Conservation (phyloP, 768 basidiomycete genomes). For the Lactarius sp. region DNA sequence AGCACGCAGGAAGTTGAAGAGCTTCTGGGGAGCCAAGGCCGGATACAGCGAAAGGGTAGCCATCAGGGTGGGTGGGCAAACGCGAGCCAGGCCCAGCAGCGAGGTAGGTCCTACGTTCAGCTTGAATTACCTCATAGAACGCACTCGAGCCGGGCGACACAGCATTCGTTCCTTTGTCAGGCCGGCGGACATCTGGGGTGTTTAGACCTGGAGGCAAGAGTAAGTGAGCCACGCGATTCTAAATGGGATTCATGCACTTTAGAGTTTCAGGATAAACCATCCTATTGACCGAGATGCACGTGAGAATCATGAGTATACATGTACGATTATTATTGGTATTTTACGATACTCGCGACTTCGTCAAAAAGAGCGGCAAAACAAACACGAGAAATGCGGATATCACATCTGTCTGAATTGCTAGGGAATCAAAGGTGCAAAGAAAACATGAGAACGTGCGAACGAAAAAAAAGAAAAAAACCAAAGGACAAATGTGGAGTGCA, state of each 20-base stretch:
- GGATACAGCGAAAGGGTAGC: slow-evolving; percentile 1
- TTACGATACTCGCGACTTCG: slow-evolving; percentile 10
- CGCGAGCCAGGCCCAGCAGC: slow-evolving; percentile 9
- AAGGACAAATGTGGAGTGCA: too few relatives aligned
- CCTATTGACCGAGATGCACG: not conserved
- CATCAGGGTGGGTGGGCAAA: slow-evolving; percentile 16
- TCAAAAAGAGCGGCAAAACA: slow-evolving; percentile 1
- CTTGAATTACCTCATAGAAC: not conserved
- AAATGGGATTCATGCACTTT: not conserved
- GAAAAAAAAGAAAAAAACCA: slow-evolving; percentile 1
- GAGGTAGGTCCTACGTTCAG: slow-evolving; percentile 9
- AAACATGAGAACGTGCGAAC: not conserved
- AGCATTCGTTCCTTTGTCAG: slow-evolving; percentile 43
- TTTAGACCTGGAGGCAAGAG: slow-evolving; percentile 41
- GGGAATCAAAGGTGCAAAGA: not conserved
- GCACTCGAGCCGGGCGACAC: not conserved
- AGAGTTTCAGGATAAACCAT: not conserved
- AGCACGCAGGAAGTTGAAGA: slow-evolving; percentile 73
- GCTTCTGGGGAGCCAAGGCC: slow-evolving; percentile 39
- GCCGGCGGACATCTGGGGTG: slow-evolving; percentile 37
- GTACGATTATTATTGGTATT: slow-evolving; percentile 14
- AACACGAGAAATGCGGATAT: slow-evolving; percentile 7
- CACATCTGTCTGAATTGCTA: slow-evolving; percentile 10
- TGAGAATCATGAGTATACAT: slow-evolving; percentile 11
- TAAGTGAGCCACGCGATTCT: not conserved